Evolutionary conservation across 306 rosid genomes (phyloP).

Genomic region (Arachis hypogaea): DNA sequence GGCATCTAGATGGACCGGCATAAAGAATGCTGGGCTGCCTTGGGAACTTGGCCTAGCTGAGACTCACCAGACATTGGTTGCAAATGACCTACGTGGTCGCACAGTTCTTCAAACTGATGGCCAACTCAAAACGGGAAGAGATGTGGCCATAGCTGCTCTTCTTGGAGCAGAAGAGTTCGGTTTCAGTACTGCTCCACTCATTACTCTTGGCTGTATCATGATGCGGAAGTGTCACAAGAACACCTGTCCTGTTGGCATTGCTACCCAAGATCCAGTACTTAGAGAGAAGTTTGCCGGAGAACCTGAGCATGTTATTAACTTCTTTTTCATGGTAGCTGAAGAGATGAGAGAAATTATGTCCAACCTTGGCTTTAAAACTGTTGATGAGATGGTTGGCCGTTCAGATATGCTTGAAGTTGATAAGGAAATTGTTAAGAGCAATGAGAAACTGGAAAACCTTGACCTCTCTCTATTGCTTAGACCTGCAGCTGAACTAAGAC

Average conservation of each 20-base stretch:
- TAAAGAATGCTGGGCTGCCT: conserved; percentile 98
- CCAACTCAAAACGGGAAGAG: conserved; percentile 97
- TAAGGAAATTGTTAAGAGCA: conserved; percentile 72
- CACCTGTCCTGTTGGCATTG: conserved; percentile 97
- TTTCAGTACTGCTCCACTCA: conserved; percentile 98
- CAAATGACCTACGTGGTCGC: conserved; percentile 96
- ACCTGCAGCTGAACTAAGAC: conserved; percentile 94
- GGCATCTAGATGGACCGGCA: conserved; percentile 99
- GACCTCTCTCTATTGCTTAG: conserved; percentile 83
- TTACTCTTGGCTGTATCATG: conserved; percentile 98
- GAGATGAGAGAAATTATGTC: conserved; percentile 97
- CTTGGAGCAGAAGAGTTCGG: conserved; percentile 99
- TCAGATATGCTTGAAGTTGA: conserved; percentile 96
- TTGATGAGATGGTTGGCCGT: conserved; percentile 95
- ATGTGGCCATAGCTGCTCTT: conserved; percentile 95
- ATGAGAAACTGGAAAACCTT: conserved; percentile 85
- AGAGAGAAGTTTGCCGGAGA: conserved; percentile 99
- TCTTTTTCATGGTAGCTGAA: conserved; percentile 96
- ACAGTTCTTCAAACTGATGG: conserved; percentile 97
- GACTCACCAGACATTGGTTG: conserved; percentile 97
- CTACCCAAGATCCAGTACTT: conserved; percentile 99
- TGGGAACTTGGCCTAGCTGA: conserved; percentile 99
- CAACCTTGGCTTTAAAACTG: conserved; percentile 77
- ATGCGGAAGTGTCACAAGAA: conserved; percentile 99
- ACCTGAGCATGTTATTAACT: conserved; percentile 96